Conservation (phyloP, 139 green algal genomes). For the Closterium sp. region DNA sequence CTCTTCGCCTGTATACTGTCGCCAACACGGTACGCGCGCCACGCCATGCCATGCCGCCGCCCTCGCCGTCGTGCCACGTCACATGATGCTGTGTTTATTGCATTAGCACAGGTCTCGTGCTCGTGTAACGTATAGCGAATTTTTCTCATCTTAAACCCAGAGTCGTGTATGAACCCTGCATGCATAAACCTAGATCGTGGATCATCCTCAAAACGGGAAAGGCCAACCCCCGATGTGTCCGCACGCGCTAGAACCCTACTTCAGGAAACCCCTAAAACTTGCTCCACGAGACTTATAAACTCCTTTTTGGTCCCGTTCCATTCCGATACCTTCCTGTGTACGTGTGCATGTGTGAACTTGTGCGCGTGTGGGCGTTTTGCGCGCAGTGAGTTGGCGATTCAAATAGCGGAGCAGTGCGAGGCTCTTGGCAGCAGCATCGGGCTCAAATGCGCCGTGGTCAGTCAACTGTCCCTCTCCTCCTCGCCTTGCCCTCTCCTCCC, state of each 20-base stretch:
- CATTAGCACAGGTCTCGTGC: background rate
- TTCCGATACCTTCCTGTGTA: background rate
- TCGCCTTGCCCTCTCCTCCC: background rate
- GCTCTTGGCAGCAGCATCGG: slow-evolving; percentile 86
- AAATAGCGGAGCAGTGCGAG: slow-evolving; percentile 98
- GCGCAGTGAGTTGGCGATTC: slow-evolving; percentile 94
- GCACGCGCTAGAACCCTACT: background rate
- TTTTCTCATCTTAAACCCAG: background rate
- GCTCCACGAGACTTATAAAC: background rate
- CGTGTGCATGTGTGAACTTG: background rate
- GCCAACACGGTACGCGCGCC: slow-evolving; percentile 66
- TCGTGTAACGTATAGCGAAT: background rate
- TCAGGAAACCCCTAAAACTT: background rate
- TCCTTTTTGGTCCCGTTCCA: too few relatives aligned
- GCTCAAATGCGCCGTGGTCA: slow-evolving; percentile 57
- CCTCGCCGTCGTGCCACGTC: background rate
- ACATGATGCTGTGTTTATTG: background rate
- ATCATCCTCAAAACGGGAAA: background rate
- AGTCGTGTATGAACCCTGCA: background rate
- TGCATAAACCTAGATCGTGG: background rate
- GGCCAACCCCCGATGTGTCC: background rate
- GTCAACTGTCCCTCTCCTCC: background rate
- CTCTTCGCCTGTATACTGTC: slow-evolving; percentile 92
- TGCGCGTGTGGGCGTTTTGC: background rate
- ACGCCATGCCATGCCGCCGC: background rate